Conservation (phyloP, 164 flowering plant genomes). For the Stephania cephalantha region DNA sequence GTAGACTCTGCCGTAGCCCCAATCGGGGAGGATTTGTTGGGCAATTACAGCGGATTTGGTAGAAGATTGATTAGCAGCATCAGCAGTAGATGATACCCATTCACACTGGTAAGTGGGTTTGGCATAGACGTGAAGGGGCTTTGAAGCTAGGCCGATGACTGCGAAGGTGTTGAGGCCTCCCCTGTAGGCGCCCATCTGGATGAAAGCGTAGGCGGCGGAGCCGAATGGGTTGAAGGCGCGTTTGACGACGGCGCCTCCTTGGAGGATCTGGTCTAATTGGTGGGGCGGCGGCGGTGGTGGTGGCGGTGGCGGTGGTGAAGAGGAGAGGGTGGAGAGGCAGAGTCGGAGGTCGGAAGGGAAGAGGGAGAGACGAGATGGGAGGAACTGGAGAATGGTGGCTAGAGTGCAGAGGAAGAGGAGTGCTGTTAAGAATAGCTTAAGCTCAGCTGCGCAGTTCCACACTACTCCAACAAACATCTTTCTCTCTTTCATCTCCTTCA, state of each 20-base stretch:
- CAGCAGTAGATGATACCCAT: conserved; percentile 35
- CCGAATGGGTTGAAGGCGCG: conserved; percentile 59
- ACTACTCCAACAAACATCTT: conserved; percentile 47
- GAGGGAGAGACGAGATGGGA: conserved; percentile 41
- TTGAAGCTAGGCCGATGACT: conserved; percentile 44
- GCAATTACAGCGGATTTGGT: conserved; percentile 20
- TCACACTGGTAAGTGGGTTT: conserved; percentile 47
- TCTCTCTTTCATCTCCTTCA: conserved; percentile 14
- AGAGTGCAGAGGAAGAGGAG: conserved; percentile 44
- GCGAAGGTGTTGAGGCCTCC: conserved; percentile 68
- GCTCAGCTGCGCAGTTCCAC: conserved; percentile 66
- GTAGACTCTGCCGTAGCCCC: conserved; percentile 95
- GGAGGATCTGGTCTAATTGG: conserved; percentile 20
- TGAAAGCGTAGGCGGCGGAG: conserved; percentile 65
- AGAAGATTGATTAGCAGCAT: neutral
- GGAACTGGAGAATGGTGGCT: conserved; percentile 44
- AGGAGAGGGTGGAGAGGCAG: conserved; percentile 26
- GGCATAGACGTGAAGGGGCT: conserved; percentile 45
- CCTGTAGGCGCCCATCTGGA: conserved; percentile 85
- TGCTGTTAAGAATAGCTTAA: conserved; percentile 42
- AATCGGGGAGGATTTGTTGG: conserved; percentile 62
- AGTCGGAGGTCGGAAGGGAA: conserved; percentile 45
- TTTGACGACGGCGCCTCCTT: conserved; percentile 39
- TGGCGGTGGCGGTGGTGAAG: conserved; percentile 12
- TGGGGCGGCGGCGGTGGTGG: conserved; percentile 18